Base-by-base conservation (phyloP, 2,329 filamentous ascomycete species). In the Cladosporium sphaerospermum region DNA sequence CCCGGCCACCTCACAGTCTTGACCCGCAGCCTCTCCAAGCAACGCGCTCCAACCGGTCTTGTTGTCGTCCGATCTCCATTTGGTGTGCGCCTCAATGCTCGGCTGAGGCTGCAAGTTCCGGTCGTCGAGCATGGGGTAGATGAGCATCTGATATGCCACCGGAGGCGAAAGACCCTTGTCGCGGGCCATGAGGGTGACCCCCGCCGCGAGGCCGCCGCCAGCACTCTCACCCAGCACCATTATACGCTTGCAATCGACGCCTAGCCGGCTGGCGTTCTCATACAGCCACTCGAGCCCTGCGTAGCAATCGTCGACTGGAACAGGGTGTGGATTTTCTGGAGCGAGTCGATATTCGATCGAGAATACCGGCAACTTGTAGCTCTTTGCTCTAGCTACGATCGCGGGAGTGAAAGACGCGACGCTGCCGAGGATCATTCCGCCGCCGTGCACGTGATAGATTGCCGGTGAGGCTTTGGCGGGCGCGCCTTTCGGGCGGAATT, bases 51-150 rank as follows among this genome's bases (percentile, higher is more conserved):
- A 78, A 4, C 67, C 73, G 3, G 68, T 72, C 39, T 64, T 57
- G 57, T 75, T 75, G 50, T 69, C 67, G 39, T 63, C 65, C 4
- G 59, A 58, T 2, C 59, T 63, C 72, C 73, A 77, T 14, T 63
- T 63, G 0, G 65, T 62, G 31, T 68, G 64, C 3, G 60, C 59
- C 19, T 66, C 64, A 45, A 71, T 66, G 11, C 70, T 66, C 11
- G 57, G 56, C n/a, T 64, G 62, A 31, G 65, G 67, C 7, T 55
- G 55, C n/a, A 66, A 63, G 40, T 65, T 69, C 44, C 68, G 61
- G 55, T 77, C 72, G 58, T 78, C 74, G 10, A 78, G 62, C 75
- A 78, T 78, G 3, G 73, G 74, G 45, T 73, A 73, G 43, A 73
- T 63, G 9, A 78, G 67, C 42, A 77, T 66, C 61, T 75, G 69